These are phyloP conservation scores for Lasiosphaeria hispida DNA, from an alignment of 495 filamentous ascomycete genomes.

Conservation along the genomic window DNA sequence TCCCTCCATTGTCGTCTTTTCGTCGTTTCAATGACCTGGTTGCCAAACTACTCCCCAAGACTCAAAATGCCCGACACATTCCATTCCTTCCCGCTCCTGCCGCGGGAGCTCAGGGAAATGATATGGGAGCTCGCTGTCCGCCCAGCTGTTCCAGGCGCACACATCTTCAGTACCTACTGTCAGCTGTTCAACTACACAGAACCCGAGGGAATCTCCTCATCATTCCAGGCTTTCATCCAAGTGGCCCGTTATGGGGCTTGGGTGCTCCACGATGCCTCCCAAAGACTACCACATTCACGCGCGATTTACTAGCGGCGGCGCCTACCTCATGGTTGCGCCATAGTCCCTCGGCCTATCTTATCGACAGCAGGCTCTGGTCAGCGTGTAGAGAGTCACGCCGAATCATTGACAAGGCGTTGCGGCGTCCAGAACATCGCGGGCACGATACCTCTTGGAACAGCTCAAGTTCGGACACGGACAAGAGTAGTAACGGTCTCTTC, in stretches of 20 bases:
- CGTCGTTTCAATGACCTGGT: too few relatives aligned
- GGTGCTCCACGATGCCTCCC: background rate
- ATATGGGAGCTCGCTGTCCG: slow-evolving; percentile 3
- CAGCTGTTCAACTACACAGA: background rate
- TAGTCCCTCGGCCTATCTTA: background rate
- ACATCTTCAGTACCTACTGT: background rate
- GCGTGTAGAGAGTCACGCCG: background rate
- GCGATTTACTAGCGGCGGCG: background rate
- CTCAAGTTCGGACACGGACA: too few relatives aligned
- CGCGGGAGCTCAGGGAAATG: background rate
- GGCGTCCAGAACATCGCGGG: too few relatives aligned
- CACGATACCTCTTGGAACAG: too few relatives aligned
- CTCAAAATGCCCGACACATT: too few relatives aligned
- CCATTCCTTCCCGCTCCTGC: background rate
- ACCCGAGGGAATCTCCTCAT: background rate
- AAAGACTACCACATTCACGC: background rate
- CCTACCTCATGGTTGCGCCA: background rate
- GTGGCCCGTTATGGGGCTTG: background rate
- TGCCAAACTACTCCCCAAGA: too few relatives aligned
- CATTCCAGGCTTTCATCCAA: background rate
- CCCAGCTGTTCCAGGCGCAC: background rate
- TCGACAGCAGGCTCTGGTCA: background rate
- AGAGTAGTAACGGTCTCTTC: background rate
- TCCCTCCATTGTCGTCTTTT: too few relatives aligned
- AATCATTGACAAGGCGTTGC: background rate